A percentile compares a stretch with the other conserved stretches of the same genome.
These are phyloP conservation scores for Anisodus tanguticus DNA, from an alignment of 257 asterid genomes.

Conservation along the genomic window DNA sequence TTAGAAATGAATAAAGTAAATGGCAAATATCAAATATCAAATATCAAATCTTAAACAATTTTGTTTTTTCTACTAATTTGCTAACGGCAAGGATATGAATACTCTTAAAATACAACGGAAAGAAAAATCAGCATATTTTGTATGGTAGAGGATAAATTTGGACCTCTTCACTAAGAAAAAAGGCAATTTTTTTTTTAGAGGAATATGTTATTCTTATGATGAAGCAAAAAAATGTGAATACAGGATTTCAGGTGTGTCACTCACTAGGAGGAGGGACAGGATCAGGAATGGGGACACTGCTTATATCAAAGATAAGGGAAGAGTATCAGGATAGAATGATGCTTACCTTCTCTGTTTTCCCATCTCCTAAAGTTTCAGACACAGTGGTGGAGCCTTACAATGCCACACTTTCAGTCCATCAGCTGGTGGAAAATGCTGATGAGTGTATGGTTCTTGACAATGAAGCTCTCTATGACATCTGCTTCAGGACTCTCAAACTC, in stretches of 20 bases:
- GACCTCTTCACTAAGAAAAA: neutral
- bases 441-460: conserved; percentile 45
- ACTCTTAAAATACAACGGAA: neutral
- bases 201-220: neutral
- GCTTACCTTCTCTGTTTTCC: conserved; percentile 44
- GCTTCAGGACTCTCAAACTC: conserved; percentile 44
- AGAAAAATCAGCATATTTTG: neutral
- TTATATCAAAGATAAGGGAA: conserved; percentile 42
- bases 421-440: conserved; percentile 43
- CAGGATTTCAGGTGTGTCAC: conserved; percentile 44
- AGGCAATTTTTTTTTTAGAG: neutral
- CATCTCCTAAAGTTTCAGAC: conserved; percentile 45
- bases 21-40: too few relatives aligned
- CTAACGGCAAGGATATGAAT: neutral
- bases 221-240: neutral
- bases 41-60: too few relatives aligned
- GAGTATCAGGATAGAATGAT: conserved; percentile 44
- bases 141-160: neutral
- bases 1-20: too few relatives aligned
- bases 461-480: conserved; percentile 42
- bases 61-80: neutral
- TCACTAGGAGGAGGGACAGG: conserved; percentile 46
- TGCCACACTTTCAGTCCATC: conserved; percentile 45
- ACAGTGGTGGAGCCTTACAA: conserved; percentile 43
- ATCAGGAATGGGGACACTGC: conserved; percentile 41